phyloP scores from a whole-genome alignment of 768 basidiomycete genomes.

The Solioccasus polychromus region DNA sequence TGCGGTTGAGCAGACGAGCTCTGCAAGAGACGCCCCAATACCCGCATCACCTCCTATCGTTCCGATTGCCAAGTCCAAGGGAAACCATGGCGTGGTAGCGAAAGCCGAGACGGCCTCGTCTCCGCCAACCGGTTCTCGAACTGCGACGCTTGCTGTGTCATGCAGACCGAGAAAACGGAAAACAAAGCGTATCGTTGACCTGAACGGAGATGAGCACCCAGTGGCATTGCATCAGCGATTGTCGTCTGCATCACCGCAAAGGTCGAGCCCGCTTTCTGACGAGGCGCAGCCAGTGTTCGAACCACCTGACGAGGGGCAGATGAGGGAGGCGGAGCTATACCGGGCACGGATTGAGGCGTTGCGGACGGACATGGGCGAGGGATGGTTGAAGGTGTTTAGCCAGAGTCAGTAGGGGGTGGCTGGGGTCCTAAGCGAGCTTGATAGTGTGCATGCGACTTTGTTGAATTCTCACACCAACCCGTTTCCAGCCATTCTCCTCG shows the following conservation, averaged over 20 bases:
- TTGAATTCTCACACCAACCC: slow-evolving; percentile 25
- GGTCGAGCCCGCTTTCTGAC: slow-evolving; percentile 14
- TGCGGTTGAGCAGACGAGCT: slow-evolving; percentile 51
- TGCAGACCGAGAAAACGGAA: slow-evolving; percentile 56
- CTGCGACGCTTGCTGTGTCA: slow-evolving; percentile 42
- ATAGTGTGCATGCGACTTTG: slow-evolving; percentile 12
- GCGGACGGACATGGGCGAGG: slow-evolving; percentile 85
- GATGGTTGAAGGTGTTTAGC: slow-evolving; percentile 83
- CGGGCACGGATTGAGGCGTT: slow-evolving; percentile 77
- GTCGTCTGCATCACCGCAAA: slow-evolving; percentile 17
- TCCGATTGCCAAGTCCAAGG: slow-evolving; percentile 39
- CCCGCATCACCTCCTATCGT: slow-evolving; percentile 60
- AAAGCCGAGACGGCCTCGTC: slow-evolving; percentile 26
- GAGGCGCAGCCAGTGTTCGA: slow-evolving; percentile 51
- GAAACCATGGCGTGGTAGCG: slow-evolving; percentile 16
- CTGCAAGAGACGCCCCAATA: slow-evolving; percentile 45
- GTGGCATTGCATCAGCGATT: slow-evolving; percentile 30
- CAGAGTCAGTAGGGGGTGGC: slow-evolving; percentile 49
- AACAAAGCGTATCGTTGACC: slow-evolving; percentile 74
- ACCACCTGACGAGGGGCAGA: slow-evolving; percentile 37
- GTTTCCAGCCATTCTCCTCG: slow-evolving; percentile 27
- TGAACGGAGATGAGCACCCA: slow-evolving; percentile 48
- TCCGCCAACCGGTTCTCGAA: slow-evolving; percentile 37
- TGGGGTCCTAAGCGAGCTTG: slow-evolving; percentile 32
- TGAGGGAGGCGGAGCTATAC: slow-evolving; percentile 65